phyloP scores from a whole-genome alignment of 2,329 filamentous ascomycete genomes.

The Diaporthe ilicicola region DNA sequence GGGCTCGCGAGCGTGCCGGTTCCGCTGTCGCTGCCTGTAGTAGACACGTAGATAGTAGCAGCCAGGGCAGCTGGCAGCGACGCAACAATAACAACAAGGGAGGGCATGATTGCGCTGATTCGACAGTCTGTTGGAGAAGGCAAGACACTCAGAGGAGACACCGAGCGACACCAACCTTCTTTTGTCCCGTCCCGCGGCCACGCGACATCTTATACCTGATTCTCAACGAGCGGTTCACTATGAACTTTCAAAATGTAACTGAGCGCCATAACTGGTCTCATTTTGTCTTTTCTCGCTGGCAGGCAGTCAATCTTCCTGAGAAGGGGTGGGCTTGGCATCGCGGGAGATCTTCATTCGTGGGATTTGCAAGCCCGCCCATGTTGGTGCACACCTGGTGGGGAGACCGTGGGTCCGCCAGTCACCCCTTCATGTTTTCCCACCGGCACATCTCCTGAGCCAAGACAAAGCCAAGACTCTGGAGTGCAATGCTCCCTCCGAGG shows the following conservation, averaged over 20 bases:
- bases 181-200: neutral
- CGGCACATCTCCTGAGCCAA: constrained; percentile 18
- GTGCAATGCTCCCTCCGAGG: neutral
- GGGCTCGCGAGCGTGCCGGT: constrained; percentile 50
- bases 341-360: constrained; percentile 20
- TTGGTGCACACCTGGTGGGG: constrained; percentile 12
- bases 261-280: neutral
- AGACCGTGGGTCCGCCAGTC: constrained; percentile 1
- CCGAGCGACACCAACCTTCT: neutral
- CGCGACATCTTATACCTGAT: constrained; percentile 5
- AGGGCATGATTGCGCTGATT: neutral
- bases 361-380: constrained; percentile 4
- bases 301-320: neutral
- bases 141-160: neutral
- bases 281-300: neutral
- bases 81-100: neutral
- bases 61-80: constrained; percentile 32
- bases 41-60: constrained; percentile 54
- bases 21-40: constrained; percentile 49
- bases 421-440: constrained; percentile 10
- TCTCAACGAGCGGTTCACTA: neutral
- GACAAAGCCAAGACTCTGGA: constrained; percentile 15
- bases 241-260: neutral
- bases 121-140: neutral
- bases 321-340: constrained; percentile 21